These are phyloP conservation scores for Sphagnurus paluster DNA, from an alignment of 1,284 basidiomycete genomes.

Conservation along the genomic window DNA sequence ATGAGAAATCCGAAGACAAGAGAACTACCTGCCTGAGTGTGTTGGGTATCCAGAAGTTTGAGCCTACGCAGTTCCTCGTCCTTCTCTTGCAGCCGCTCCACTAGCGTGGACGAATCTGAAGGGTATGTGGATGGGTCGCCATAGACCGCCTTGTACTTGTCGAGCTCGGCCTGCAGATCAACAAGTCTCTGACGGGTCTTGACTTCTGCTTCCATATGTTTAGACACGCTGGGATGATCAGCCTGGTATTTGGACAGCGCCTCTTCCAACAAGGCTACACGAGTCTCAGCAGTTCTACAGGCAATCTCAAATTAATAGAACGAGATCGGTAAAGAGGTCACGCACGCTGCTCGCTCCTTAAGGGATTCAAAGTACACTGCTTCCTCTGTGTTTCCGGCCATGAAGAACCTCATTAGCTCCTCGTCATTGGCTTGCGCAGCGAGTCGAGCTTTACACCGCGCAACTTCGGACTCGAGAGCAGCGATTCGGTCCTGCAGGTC, in stretches of 20 bases:
- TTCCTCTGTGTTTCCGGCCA: slow-evolving; percentile 57
- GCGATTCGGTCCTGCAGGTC: slow-evolving; percentile 67
- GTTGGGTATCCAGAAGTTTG: slow-evolving; percentile 55
- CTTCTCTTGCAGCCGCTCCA: slow-evolving; percentile 58
- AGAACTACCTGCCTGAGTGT: slow-evolving; percentile 52
- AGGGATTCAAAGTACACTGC: slow-evolving; percentile 65
- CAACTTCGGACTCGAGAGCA: slow-evolving; percentile 74
- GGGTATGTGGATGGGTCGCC: slow-evolving; percentile 54
- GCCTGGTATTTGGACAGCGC: slow-evolving; percentile 44
- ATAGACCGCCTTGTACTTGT: slow-evolving; percentile 61
- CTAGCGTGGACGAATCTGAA: slow-evolving; percentile 52
- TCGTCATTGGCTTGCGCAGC: slow-evolving; percentile 75
- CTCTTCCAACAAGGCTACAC: slow-evolving; percentile 51
- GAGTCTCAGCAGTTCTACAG: slow-evolving; percentile 53
- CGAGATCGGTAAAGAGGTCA: slow-evolving; percentile 18
- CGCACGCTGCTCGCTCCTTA: slow-evolving; percentile 60
- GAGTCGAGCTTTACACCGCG: slow-evolving; percentile 73
- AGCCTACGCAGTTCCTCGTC: slow-evolving; percentile 63
- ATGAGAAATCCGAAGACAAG: background rate
- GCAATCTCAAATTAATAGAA: slow-evolving; percentile 9
- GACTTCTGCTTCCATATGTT: slow-evolving; percentile 51
- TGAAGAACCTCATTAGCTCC: slow-evolving; percentile 73
- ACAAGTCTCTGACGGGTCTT: slow-evolving; percentile 54
- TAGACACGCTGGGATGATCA: slow-evolving; percentile 48
- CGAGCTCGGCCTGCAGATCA: slow-evolving; percentile 47